These are phyloP conservation scores for Pythium diclinum DNA, from an alignment of 352 stramenopile genomes.

Conservation along the genomic window DNA sequence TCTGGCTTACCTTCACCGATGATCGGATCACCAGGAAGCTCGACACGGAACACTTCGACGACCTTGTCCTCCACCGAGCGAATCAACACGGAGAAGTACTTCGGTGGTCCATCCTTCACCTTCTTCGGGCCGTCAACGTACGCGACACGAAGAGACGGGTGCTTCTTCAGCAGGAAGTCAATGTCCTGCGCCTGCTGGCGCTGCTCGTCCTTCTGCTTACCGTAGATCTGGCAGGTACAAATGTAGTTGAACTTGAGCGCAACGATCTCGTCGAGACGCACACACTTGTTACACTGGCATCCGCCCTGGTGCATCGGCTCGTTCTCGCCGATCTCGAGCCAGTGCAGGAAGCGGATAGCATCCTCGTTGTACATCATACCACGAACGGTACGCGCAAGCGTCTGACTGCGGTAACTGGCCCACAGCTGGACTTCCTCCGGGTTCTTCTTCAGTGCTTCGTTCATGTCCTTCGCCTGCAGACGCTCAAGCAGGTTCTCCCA, in stretches of 20 bases:
- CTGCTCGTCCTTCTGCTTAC: constrained; percentile 84
- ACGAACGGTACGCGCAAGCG: constrained; percentile 71
- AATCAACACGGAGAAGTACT: constrained; percentile 83
- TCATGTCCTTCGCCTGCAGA: constrained; percentile 74
- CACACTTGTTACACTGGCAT: constrained; percentile 85
- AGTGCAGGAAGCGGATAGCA: constrained; percentile 82
- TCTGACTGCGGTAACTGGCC: constrained; percentile 85
- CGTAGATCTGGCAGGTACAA: constrained; percentile 87
- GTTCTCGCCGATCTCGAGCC: constrained; percentile 88
- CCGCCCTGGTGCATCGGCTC: constrained; percentile 77
- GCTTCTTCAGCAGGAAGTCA: constrained; percentile 78
- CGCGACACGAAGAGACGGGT: constrained; percentile 69
- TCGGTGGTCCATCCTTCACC: constrained; percentile 80
- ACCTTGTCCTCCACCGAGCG: constrained; percentile 70
- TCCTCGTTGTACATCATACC: constrained; percentile 91
- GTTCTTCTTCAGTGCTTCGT: constrained; percentile 80
- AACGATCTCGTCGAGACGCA: constrained; percentile 79
- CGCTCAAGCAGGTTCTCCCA: constrained; percentile 84
- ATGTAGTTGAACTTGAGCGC: constrained; percentile 89
- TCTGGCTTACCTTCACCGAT: constrained; percentile 87
- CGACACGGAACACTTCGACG: constrained; percentile 78
- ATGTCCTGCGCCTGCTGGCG: constrained; percentile 56
- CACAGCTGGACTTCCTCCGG: constrained; percentile 80
- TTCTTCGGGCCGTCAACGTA: constrained; percentile 88
- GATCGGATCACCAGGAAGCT: constrained; percentile 82